phyloP scores from a whole-genome alignment of 2,329 filamentous ascomycete species.

The Talaromyces sp. region DNA sequence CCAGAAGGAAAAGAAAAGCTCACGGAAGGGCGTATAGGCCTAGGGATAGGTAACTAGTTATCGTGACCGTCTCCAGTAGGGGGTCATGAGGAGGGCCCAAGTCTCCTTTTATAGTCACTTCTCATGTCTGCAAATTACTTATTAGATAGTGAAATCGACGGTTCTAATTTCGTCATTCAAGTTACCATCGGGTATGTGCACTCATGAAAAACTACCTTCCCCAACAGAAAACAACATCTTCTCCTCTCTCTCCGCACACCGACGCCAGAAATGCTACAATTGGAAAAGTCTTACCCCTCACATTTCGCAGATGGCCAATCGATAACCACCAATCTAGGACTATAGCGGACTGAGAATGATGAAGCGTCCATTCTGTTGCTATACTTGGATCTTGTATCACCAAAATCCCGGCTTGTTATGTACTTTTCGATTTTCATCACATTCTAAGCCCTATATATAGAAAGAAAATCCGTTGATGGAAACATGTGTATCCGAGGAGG shows the following conservation, averaged over 20 bases:
- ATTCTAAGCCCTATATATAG: conserved; percentile 1
- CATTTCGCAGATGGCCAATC: not conserved
- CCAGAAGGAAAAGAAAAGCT: not conserved
- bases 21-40: not conserved
- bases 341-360: not conserved
- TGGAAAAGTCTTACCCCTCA: not conserved
- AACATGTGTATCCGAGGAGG: not conserved
- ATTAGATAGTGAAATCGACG: not conserved
- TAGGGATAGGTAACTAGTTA: not conserved
- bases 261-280: not conserved
- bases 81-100: not conserved
- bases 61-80: not conserved
- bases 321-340: not conserved
- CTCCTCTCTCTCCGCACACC: conserved; percentile 3
- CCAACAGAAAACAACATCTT: not conserved
- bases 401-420: not conserved
- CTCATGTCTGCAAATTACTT: not conserved
- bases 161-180: not conserved
- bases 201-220: not conserved
- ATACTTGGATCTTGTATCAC: not conserved
- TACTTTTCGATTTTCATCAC: not conserved
- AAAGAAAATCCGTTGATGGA: not conserved
- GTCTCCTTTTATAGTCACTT: not conserved
- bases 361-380: not conserved
- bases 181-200: no score